These are phyloP conservation scores for Colletotrichum aenigma DNA, from an alignment of 2,329 filamentous ascomycete genomes.

Conservation along the genomic window DNA sequence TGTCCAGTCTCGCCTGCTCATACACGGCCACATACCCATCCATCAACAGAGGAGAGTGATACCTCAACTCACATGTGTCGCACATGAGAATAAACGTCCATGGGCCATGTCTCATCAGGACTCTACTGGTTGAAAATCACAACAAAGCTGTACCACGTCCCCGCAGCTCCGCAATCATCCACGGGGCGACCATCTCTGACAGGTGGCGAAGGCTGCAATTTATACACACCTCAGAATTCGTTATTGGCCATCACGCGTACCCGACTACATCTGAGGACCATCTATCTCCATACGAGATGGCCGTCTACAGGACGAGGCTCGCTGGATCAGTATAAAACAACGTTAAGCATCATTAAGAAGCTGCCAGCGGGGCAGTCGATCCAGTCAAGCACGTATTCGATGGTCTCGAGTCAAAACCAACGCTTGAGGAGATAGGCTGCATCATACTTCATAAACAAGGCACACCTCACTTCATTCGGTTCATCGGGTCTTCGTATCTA, in stretches of 20 bases:
- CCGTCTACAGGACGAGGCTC: not conserved
- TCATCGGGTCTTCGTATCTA: no score
- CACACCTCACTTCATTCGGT: no score
- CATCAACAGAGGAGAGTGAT: no score
- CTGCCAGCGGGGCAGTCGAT: not conserved
- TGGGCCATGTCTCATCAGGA: no score
- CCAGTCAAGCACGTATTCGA: no score
- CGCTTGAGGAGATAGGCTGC: no score
- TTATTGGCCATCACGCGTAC: fast-evolving
- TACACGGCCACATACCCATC: no score
- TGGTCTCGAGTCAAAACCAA: no score
- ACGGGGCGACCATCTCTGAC: not conserved
- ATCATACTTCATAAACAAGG: no score
- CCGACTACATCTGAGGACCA: not conserved
- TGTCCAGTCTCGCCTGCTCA: not conserved
- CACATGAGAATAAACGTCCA: no score
- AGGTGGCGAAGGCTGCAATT: not conserved
- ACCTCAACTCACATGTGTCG: not conserved
- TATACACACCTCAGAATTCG: not conserved
- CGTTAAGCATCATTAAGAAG: not conserved
- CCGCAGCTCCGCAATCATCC: no score
- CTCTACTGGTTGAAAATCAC: not conserved
- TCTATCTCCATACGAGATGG: not conserved
- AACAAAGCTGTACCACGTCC: not conserved
- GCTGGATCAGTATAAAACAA: not conserved